Conservation (phyloP, 306 rosid species). For the Lotus japonicus region DNA sequence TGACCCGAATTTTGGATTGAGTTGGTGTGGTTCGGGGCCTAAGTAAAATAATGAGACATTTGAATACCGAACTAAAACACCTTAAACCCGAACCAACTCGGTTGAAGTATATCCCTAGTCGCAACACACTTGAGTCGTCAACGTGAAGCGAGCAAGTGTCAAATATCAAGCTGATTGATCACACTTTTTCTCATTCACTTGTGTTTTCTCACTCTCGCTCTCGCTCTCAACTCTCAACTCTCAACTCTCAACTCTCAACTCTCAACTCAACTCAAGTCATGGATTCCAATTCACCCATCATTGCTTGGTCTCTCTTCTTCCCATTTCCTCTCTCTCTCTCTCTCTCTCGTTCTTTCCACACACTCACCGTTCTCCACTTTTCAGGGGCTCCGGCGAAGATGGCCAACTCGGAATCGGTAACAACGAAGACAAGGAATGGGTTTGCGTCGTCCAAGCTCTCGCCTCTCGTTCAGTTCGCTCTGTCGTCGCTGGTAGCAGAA, state of each 20-base stretch:
- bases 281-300: slow-evolving; percentile 31
- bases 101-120: no score
- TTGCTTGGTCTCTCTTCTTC: slow-evolving; percentile 27
- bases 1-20: no score
- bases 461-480: slow-evolving; percentile 46
- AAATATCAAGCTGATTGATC: no score
- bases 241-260: not conserved
- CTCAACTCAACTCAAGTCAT: not conserved
- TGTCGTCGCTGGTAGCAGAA: slow-evolving; percentile 92
- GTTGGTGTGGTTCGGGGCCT: no score
- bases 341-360: not conserved
- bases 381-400: slow-evolving; percentile 99
- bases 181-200: no score
- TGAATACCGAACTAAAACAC: no score
- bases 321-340: not conserved
- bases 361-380: not conserved
- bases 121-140: no score
- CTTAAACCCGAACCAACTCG: no score
- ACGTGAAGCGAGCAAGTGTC: no score
- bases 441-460: slow-evolving; percentile 50
- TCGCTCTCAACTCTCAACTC: not conserved
- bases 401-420: slow-evolving; percentile 84
- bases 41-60: no score
- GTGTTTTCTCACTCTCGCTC: no score
- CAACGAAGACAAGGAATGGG: slow-evolving; percentile 73